Conservation (phyloP, 2,329 filamentous ascomycete genomes). For the Colletotrichum lindemuthianum region DNA sequence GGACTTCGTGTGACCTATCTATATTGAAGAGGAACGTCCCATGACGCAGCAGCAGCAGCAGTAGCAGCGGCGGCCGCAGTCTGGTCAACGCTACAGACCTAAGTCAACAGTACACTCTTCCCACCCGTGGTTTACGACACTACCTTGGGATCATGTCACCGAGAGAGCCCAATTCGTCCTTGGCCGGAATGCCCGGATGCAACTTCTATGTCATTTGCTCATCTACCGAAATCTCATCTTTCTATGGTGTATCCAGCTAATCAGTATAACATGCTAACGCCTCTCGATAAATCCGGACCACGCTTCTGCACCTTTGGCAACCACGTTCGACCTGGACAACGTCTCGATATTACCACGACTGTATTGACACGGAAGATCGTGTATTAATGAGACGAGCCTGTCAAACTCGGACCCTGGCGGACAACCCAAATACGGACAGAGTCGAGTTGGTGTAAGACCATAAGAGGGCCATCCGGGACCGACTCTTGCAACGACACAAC, state of each 20-base stretch:
- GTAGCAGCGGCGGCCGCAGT: no score
- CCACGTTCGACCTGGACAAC: neutral
- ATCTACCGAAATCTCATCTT: slow-evolving; percentile 9
- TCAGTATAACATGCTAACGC: slow-evolving; percentile 32
- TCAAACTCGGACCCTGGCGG: neutral
- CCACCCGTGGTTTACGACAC: no score
- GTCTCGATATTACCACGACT: slow-evolving; percentile 10
- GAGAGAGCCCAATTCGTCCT: neutral
- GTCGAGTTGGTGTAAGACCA: neutral
- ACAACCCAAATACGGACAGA: neutral
- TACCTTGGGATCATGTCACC: no score
- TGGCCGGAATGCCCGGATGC: slow-evolving; percentile 26
- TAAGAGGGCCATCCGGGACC: slow-evolving; percentile 20
- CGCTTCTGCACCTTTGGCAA: slow-evolving; percentile 9
- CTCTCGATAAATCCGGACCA: slow-evolving; percentile 7
- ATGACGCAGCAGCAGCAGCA: no score
- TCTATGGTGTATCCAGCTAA: slow-evolving; percentile 24
- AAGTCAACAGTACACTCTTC: no score
- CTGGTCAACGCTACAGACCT: no score
- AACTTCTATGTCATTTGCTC: slow-evolving; percentile 20
- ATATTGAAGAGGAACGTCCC: neutral
- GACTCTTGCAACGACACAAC: slow-evolving; percentile 14
- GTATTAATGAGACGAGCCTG: slow-evolving; percentile 14
- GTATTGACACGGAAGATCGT: slow-evolving; percentile 1
- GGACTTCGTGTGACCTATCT: neutral